A percentile compares a stretch with the other conserved stretches of the same genome.
Evolutionary conservation across 257 asterid species (phyloP).

Genomic region (Scutellaria galericulata): DNA sequence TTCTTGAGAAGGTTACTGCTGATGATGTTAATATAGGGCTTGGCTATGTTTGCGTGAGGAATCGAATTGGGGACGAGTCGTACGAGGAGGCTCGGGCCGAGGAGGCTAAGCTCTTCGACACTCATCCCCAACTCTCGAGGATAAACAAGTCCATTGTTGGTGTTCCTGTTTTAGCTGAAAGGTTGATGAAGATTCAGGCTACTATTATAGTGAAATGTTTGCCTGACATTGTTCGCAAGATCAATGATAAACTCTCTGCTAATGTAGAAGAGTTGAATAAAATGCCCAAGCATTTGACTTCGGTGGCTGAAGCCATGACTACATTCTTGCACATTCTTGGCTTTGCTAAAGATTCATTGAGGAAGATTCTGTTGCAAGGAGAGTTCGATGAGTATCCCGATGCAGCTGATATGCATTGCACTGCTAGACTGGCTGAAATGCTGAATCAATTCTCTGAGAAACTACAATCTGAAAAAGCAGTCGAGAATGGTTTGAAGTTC

Average conservation of each 20-base stretch:
- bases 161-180: slow-evolving; percentile 41
- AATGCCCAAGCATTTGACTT: slow-evolving; percentile 33
- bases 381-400: slow-evolving; percentile 55
- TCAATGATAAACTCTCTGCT: slow-evolving; percentile 41
- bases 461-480: background rate
- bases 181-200: slow-evolving; percentile 43
- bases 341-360: slow-evolving; percentile 39
- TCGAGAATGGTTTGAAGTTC: slow-evolving; percentile 2
- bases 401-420: slow-evolving; percentile 37
- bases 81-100: slow-evolving; percentile 24
- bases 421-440: slow-evolving; percentile 40
- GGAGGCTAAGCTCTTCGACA: slow-evolving; percentile 10
- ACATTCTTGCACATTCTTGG: slow-evolving; percentile 40
- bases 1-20: slow-evolving; percentile 40
- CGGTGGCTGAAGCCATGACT: slow-evolving; percentile 39
- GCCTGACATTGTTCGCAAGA: slow-evolving; percentile 44
- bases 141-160: slow-evolving; percentile 26
- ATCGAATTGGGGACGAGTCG: slow-evolving; percentile 33
- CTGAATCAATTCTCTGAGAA: slow-evolving; percentile 27
- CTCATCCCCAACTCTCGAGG: slow-evolving; percentile 4
- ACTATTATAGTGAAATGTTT: slow-evolving; percentile 40
- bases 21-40: slow-evolving; percentile 48
- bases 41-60: slow-evolving; percentile 43
- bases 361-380: slow-evolving; percentile 45
- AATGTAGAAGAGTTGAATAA: slow-evolving; percentile 41